Percentiles rank a stretch among this genome's conserved stretches.
Evolutionary conservation across 108 stramenopile genomes (phyloP).

Genomic region (Aurantiochytrium sp.): DNA sequence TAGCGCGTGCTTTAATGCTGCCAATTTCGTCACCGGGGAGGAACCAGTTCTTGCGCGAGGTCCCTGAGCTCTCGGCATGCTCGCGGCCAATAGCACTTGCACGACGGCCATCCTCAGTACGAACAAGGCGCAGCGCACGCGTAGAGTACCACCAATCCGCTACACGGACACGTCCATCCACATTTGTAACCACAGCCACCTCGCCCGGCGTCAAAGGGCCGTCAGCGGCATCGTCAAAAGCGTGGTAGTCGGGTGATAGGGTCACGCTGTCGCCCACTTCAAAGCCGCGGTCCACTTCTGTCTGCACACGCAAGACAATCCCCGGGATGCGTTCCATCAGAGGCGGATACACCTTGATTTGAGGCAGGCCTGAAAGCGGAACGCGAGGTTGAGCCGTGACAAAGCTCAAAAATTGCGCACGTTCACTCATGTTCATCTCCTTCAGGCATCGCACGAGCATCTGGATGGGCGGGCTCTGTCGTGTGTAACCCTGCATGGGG

Average conservation of each 20-base stretch:
- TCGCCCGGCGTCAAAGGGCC: background rate
- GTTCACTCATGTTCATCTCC: slow-evolving; percentile 6
- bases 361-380: background rate
- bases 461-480: background rate
- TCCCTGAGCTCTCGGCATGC: background rate
- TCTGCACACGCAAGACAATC: background rate
- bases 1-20: background rate
- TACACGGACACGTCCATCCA: background rate
- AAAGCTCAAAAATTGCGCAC: slow-evolving; percentile 9
- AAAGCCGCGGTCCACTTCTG: background rate
- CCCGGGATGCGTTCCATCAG: background rate
- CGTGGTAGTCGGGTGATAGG: background rate
- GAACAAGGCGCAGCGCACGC: background rate
- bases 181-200: background rate
- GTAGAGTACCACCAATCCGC: background rate
- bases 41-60: background rate
- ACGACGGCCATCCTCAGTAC: background rate
- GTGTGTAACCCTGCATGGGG: background rate
- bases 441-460: background rate
- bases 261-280: background rate
- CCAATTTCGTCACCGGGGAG: background rate
- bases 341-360: slow-evolving; percentile 1
- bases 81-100: background rate
- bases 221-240: background rate
- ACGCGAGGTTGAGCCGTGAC: background rate